A percentile compares a stretch with the other conserved stretches of the same genome.
phyloP scores from a whole-genome alignment of 1,139 yeast genomes.

The Candida tetrigidarum region DNA sequence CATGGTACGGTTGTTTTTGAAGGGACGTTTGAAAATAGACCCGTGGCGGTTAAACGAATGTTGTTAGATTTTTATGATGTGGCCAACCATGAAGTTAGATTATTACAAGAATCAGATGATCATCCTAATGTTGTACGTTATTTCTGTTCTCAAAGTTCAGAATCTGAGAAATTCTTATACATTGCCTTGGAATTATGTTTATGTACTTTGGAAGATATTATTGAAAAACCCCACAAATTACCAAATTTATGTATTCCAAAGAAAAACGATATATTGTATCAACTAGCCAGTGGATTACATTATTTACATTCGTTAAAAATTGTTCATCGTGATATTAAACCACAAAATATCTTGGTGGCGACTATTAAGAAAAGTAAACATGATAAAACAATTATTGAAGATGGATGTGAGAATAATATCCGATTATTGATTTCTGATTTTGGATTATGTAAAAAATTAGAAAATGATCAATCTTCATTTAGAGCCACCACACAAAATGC shows the following conservation, averaged over 20 bases:
- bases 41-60: slow-evolving; percentile 96
- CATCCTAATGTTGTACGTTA: slow-evolving; percentile 95
- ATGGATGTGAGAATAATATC: slow-evolving; percentile 25
- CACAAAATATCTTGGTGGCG: slow-evolving; percentile 91
- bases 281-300: slow-evolving; percentile 82
- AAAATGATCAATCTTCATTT: slow-evolving; percentile 90
- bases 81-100: slow-evolving; percentile 91
- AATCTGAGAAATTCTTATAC: slow-evolving; percentile 75
- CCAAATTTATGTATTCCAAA: slow-evolving; percentile 28
- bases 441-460: slow-evolving; percentile 92
- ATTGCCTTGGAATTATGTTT: slow-evolving; percentile 93
- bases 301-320: slow-evolving; percentile 90
- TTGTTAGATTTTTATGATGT: slow-evolving; percentile 89
- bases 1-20: slow-evolving; percentile 95
- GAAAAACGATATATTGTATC: slow-evolving; percentile 61
- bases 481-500: slow-evolving; percentile 91
- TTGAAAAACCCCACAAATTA: slow-evolving; percentile 55
- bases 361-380: slow-evolving; percentile 42
- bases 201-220: slow-evolving; percentile 85
- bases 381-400: slow-evolving; percentile 5
- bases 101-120: slow-evolving; percentile 92
- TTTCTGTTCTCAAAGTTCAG: slow-evolving; percentile 84
- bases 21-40: slow-evolving; percentile 89
- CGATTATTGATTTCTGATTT: slow-evolving; percentile 90
- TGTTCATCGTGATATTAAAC: slow-evolving; percentile 95